phyloP scores from a whole-genome alignment of 2,329 filamentous ascomycete species.

The Ceratocystiopsis minuta region DNA sequence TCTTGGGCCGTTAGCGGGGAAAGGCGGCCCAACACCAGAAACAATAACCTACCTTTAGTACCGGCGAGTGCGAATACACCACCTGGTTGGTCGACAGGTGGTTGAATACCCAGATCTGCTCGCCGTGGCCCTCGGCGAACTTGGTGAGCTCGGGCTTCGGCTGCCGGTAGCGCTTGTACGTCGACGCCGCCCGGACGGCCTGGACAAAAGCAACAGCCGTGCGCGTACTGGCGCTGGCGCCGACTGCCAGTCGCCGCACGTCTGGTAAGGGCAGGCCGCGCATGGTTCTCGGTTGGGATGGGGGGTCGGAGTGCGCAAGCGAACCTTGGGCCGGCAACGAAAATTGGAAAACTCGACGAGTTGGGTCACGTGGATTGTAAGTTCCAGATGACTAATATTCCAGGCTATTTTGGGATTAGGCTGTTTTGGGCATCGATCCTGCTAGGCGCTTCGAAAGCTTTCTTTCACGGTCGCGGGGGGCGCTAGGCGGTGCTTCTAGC shows the following conservation, averaged over 20 bases:
- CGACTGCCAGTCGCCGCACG: conserved; percentile 20
- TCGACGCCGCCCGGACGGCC: conserved; percentile 21
- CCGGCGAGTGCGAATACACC: conserved; percentile 31
- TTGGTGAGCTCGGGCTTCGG: conserved; percentile 11
- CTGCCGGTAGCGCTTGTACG: conserved; percentile 9
- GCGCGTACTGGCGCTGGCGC: not conserved
- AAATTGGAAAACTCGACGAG: no score
- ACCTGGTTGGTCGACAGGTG: conserved; percentile 32
- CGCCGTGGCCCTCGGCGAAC: conserved; percentile 27
- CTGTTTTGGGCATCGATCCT: not conserved
- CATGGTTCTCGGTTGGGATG: conserved; percentile 3
- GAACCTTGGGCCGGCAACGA: no score
- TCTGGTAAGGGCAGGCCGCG: conserved; percentile 5
- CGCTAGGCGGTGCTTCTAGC: no score
- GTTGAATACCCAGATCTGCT: conserved; percentile 38
- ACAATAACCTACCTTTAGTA: conserved; percentile 24
- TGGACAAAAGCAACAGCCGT: not conserved
- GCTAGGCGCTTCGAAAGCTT: conserved; percentile 7
- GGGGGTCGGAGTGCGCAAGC: no score
- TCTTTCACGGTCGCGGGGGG: not conserved
- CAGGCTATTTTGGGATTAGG: no score
- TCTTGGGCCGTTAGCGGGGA: conserved; percentile 6
- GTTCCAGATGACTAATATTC: no score
- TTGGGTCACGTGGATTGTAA: no score
- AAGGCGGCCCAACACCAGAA: not conserved